Evolutionary conservation across 2,329 filamentous ascomycete genomes (phyloP), one percentile per base, ranked within the genome.

Genomic region (Hirsutella rhossiliensis): DNA sequence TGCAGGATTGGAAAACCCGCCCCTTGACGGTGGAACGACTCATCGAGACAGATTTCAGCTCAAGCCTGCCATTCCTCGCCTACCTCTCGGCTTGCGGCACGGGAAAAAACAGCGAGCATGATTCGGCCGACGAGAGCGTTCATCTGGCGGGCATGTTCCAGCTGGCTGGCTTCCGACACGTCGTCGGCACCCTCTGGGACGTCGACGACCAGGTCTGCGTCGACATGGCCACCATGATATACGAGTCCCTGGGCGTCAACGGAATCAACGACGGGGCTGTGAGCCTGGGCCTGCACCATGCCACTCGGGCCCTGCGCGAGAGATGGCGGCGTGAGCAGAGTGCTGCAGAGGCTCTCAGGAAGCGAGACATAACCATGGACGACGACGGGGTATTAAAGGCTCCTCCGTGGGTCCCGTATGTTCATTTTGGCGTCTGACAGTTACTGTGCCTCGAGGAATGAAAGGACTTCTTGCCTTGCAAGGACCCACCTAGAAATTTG

Each of bases 141-240:
- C 43, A 51, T 3, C 18, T 50, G 2, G 41, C 30, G 11, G 50
- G 53, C 38, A 61, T 59, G 0, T 69, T 46, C 43, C 63, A 69
- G 48, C 48, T 67, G 2, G 62, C 60, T 0, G 63, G 64, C 1
- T 67, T 67, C 43, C 56, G 51, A 0, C 62, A 67, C 45, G 64
- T 69, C 5, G 50, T 71, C 39, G 65, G 66, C 1, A 62, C 63
- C 0, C 50, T 68, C 0, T 70, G 64, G 67, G 48, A 59, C 5
- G 60, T 65, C 0, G 46, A 52, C 5, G 64, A 70, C 43, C 39
- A 46, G 15, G 9, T 45, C 2, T 64, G 56, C 42, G 52, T 62
- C 1, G 53, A 61, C 2, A 46, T 62, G 20, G 59, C 62, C 1
- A 55, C 42, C 32, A 40, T 49, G 2, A 30, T 54, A 0, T 65